These are phyloP conservation scores for Rhexocercosporidium sp. DNA, from an alignment of 2,329 filamentous ascomycete genomes.

Conservation along the genomic window DNA sequence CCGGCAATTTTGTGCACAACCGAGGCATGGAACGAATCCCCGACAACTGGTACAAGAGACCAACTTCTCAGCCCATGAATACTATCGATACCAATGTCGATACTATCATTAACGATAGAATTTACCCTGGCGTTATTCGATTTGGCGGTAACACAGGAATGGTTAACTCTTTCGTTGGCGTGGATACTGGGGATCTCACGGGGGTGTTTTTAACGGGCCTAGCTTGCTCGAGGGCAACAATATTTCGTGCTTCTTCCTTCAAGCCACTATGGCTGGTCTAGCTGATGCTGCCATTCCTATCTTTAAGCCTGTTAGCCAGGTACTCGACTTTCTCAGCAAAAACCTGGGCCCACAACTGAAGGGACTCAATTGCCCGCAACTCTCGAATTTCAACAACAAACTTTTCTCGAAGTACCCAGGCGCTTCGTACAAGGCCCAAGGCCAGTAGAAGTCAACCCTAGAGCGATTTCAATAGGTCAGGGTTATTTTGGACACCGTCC, in stretches of 20 bases:
- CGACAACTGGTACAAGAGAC: constrained; percentile 33
- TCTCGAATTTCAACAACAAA: not conserved
- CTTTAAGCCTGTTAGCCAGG: not conserved
- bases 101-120: not conserved
- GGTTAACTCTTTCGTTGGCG: constrained; percentile 56
- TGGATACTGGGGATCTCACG: constrained; percentile 51
- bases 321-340: not conserved
- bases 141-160: constrained; percentile 59
- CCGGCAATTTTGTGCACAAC: constrained; percentile 27
- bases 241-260: constrained; percentile 49
- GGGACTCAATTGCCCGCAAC: not conserved
- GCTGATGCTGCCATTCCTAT: not conserved
- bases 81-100: not conserved
- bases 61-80: not conserved
- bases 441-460: not conserved
- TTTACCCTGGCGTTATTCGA: constrained; percentile 49
- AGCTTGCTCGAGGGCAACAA: constrained; percentile 54
- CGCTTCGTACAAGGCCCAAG: constrained; percentile 1
- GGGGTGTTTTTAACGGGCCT: constrained; percentile 50
- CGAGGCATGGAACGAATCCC: constrained; percentile 31
- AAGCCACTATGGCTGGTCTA: constrained; percentile 34
- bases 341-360: not conserved
- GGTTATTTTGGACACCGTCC: too few relatives aligned
- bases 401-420: not conserved
- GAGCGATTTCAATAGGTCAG: too few relatives aligned